Evolutionary conservation across 371 early-diverging fungal genomes (phyloP).

Genomic region (Mortierella sp.): DNA sequence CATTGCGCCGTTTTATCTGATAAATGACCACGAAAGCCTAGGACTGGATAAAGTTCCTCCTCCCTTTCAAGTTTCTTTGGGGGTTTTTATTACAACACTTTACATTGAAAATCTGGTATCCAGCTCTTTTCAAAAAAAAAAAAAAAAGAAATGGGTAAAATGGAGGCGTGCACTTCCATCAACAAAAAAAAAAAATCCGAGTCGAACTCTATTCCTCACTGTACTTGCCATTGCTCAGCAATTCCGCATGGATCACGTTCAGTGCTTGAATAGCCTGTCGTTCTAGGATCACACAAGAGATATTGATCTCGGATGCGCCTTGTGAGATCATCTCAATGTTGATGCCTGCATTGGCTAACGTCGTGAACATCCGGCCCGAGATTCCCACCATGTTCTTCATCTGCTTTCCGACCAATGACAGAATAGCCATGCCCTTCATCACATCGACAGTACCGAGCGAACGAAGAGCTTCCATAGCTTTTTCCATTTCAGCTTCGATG

Average conservation of each 20-base stretch:
- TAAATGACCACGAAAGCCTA: no score
- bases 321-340: constrained; percentile 99
- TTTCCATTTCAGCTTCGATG: constrained; percentile 69
- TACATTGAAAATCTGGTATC: no score
- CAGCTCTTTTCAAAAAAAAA: neutral
- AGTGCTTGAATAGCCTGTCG: constrained; percentile 77
- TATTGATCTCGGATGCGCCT: constrained; percentile 97
- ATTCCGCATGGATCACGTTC: constrained; percentile 85
- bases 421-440: constrained; percentile 87
- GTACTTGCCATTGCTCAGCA: constrained; percentile 55
- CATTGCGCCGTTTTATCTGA: no score
- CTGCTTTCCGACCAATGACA: constrained; percentile 95
- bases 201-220: neutral
- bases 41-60: no score
- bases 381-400: constrained; percentile 98
- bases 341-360: constrained; percentile 86
- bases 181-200: no score
- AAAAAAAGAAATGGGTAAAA: no score
- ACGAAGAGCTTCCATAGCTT: constrained; percentile 75
- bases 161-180: no score
- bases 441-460: constrained; percentile 80
- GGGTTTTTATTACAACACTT: no score
- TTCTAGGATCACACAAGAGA: constrained; percentile 94
- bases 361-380: constrained; percentile 93
- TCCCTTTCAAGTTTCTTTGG: no score